Percentiles rank a stretch among this genome's conserved stretches.
Conservation (phyloP, 202 grass and related monocot species). For the Schoenoplectus triqueter region DNA sequence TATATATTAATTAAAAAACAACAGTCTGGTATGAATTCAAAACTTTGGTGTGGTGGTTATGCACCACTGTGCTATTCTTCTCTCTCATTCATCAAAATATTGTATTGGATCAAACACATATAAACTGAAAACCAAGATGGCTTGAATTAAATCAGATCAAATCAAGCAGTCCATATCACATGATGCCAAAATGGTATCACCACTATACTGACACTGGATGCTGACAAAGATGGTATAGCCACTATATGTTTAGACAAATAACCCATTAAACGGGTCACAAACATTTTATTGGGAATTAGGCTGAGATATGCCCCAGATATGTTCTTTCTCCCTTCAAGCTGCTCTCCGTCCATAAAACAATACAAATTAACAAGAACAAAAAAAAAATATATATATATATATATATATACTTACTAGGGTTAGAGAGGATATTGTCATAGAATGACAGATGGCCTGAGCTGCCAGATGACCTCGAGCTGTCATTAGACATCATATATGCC, state of each 20-base stretch:
- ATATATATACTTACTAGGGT: constrained; percentile 53
- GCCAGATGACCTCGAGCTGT: constrained; percentile 58
- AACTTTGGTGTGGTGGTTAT: neutral
- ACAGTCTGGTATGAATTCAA: neutral
- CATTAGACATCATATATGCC: constrained; percentile 52
- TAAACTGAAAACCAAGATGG: neutral
- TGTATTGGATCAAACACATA: neutral
- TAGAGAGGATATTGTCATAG: constrained; percentile 72
- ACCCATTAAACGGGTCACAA: neutral
- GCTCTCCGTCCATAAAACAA: neutral
- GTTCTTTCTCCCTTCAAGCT: neutral
- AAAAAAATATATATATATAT: neutral
- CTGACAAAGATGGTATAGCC: neutral
- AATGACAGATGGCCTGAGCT: constrained; percentile 70
- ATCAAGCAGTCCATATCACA: neutral
- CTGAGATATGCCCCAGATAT: neutral
- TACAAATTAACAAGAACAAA: neutral
- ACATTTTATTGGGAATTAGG: neutral
- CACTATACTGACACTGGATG: neutral
- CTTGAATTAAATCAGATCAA: neutral
- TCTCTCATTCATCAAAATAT: neutral
- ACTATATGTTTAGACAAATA: neutral
- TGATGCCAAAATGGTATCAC: neutral
- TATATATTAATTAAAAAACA: too few relatives aligned
- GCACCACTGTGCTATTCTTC: neutral